Evolutionary conservation across 2,329 filamentous ascomycete species (phyloP).

Genomic region (Hymenoscyphus fructigenus): DNA sequence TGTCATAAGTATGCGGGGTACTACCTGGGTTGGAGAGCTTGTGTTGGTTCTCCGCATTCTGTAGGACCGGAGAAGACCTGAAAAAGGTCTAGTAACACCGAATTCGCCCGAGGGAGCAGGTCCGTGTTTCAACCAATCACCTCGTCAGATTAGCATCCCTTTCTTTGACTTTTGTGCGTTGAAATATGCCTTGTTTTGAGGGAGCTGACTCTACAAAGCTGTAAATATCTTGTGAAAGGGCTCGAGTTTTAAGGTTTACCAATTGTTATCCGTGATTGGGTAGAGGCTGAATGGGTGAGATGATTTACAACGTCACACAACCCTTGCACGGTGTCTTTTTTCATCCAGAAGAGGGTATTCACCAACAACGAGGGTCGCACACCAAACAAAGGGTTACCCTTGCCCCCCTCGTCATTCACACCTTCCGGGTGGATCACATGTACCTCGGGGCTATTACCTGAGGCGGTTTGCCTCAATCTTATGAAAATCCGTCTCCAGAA

Average conservation of each 20-base stretch:
- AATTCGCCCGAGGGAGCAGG: background rate
- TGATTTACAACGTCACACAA: background rate
- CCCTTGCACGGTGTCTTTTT: background rate
- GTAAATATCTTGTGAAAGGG: background rate
- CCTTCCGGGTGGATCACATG: constrained; percentile 21
- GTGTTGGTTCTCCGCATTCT: background rate
- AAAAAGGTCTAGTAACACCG: background rate
- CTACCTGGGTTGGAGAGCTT: background rate
- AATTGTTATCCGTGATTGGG: background rate
- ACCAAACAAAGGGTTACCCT: background rate
- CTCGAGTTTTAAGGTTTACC: background rate
- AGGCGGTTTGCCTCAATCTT: constrained; percentile 22
- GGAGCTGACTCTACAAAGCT: background rate
- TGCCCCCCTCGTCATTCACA: background rate
- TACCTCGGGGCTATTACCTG: constrained; percentile 23
- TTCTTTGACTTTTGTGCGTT: background rate
- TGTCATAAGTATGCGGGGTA: background rate
- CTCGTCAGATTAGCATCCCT: background rate
- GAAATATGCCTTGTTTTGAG: background rate
- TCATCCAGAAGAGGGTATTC: background rate
- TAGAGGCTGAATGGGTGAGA: background rate
- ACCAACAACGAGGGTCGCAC: background rate
- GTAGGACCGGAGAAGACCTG: background rate
- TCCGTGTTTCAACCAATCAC: background rate
- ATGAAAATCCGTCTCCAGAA: background rate